Base-by-base conservation (phyloP, 2,329 filamentous ascomycete genomes). In the Penicillium occitanis region DNA sequence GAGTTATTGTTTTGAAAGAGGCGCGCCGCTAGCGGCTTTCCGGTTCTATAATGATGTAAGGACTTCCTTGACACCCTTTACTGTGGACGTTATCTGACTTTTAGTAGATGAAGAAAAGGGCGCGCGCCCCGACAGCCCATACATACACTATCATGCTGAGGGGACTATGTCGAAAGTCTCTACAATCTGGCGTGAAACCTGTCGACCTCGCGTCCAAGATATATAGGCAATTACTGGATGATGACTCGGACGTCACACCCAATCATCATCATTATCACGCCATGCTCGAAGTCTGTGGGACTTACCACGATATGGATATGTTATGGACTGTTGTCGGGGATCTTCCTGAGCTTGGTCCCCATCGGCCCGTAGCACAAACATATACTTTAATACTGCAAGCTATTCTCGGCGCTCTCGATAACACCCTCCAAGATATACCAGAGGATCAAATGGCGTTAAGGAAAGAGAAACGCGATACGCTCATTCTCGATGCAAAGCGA, bases 51-150 rank as follows among this genome's bases (percentile, higher is more conserved):
- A 97, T 77, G 94, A 98, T 77, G 90, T 91, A 77, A 69, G 63
- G 42, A 58, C n/a, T 13, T 44, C n/a, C 25, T 35, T 2, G 17
- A 44, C 17, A 30, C 17, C 13, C 22, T 46, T 44, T 22, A 13
- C 14, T 30, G 14, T 40, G 28, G 5, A 25, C 11, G 19, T 65
- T 60, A 28, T 40, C 57, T 60, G 30, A 60, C 46, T 19, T 42
- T 35, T 55, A 66, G 13, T 70, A 92, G 90, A 98, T 99, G 94
- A 99, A 98, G 81, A 98, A 98, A 80, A 86, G 93, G 68, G 89
- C 84, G 5, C 90, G 96, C 72, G 83, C 86, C 30, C 94, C 95
- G 0, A 94, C 93, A 75, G 85, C 87, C 3, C 86, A 90, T 72
- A 97, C 95, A 0, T 97, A 91, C 75, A 95, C 91, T 19, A 88